Base-by-base conservation (phyloP, 441 rosid genomes). In the Melastoma candidum region DNA sequence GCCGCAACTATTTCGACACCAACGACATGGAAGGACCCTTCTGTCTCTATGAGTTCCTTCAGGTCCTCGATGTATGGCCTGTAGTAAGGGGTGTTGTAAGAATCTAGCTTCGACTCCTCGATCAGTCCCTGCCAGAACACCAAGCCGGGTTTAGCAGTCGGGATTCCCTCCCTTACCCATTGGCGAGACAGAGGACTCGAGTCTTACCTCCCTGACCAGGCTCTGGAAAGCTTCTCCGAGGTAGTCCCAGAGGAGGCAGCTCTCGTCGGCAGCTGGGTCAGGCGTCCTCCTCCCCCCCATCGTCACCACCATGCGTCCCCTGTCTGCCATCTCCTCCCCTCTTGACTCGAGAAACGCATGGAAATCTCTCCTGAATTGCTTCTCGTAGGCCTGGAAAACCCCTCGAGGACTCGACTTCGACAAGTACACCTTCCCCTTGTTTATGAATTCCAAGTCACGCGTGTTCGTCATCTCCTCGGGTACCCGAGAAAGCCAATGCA, bases 401-500 rank as follows among this genome's bases (percentile, higher is more conserved):
- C n/a, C 62, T 0, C 48, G 52, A 11, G 80, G 65, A 50, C 76
- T 74, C 12, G 76, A 68, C 49, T 63, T 74, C 13, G 85, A 79
- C 4, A 79, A 58, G 63, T 48, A 76, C 9, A 79, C 48, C 54
- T 64, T 74, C 47, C 81, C 73, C 58, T 74, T 76, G 68, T 76
- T 79, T 24, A 66, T 44, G 11, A 67, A 12, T 7, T 59, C 61
- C 24, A 52, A 52, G 17, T 44, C 51, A 44, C 58, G 29, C 49
- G 22, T 27, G 46, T 62, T 57, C 0, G 22, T 47, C 64, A 74
- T 44, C 57, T 74, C 77, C 0, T 70, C 68, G 47, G 80, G 78
- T 24, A 74, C 82, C 76, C 74, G 74, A n/a, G 82, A 79, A 26
- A 79, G 79, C 81, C 76, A 79, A 48, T 77, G 76, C 13, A 74